Evolutionary conservation across 2,329 filamentous ascomycete genomes (phyloP).

Genomic region (Aureobasidium lini): DNA sequence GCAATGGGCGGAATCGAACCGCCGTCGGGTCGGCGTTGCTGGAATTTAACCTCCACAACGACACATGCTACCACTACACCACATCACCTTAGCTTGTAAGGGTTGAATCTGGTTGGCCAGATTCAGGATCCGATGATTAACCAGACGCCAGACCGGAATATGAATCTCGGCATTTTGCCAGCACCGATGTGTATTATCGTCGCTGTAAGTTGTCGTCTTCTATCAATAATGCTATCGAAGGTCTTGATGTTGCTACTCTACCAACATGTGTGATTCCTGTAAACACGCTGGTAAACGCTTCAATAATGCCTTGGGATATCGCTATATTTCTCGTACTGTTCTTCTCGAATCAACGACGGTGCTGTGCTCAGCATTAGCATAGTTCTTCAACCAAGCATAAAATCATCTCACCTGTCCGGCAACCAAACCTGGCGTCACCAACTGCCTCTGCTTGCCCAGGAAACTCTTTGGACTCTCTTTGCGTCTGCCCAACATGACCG

Average conservation of each 20-base stretch:
- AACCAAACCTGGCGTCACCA: constrained; percentile 23
- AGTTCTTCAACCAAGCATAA: no score
- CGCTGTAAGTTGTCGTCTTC: no score
- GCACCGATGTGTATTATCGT: no score
- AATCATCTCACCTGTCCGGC: constrained; percentile 12
- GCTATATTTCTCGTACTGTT: neutral
- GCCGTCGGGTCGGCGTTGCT: constrained; percentile 14
- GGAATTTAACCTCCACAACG: constrained; percentile 8
- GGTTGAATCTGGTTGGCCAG: constrained; percentile 11
- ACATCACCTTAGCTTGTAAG: constrained; percentile 10
- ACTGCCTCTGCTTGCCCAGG: constrained; percentile 70
- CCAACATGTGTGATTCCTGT: no score
- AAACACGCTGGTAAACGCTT: no score
- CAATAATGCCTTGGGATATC: no score
- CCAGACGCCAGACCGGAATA: neutral
- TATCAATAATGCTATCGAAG: no score
- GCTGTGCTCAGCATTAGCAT: neutral
- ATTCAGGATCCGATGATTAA: constrained; percentile 10
- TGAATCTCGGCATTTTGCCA: neutral
- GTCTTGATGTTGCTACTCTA: no score
- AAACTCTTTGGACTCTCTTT: constrained; percentile 72
- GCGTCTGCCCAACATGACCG: constrained; percentile 67
- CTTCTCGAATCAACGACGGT: neutral
- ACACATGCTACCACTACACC: constrained; percentile 13
- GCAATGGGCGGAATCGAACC: constrained; percentile 16